Evolutionary conservation across 371 early-diverging fungal genomes (phyloP).

Genomic region (Mucor irregularis): DNA sequence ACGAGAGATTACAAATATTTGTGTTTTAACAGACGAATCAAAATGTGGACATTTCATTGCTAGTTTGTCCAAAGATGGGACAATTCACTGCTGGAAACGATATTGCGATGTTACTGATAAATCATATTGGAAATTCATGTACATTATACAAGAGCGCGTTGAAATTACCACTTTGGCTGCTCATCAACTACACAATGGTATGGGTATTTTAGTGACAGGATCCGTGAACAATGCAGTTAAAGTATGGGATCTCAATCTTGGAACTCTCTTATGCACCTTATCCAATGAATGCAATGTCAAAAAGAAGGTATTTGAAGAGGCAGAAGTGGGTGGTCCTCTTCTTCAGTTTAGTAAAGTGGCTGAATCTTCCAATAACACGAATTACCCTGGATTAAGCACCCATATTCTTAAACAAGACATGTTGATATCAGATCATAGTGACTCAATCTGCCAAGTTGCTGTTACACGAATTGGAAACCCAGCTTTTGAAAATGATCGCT

Average conservation of each 20-base stretch:
- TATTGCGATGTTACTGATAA: neutral
- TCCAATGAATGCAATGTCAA: conserved; percentile 21
- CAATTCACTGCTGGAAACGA: conserved; percentile 37
- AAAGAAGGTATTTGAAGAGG: conserved; percentile 1
- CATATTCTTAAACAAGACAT: neutral
- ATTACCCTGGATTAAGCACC: too few relatives aligned
- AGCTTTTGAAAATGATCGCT: conserved; percentile 25
- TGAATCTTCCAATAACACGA: too few relatives aligned
- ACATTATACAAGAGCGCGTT: conserved; percentile 25
- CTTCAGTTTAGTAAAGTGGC: conserved; percentile 21
- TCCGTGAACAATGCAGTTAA: conserved; percentile 77
- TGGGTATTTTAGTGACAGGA: conserved; percentile 46
- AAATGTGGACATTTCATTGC: conserved; percentile 34
- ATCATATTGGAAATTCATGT: conserved; percentile 28
- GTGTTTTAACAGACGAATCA: conserved; percentile 26
- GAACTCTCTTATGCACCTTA: conserved; percentile 45
- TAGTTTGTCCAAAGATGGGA: conserved; percentile 39
- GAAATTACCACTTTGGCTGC: conserved; percentile 28
- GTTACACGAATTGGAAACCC: conserved; percentile 32
- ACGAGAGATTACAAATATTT: conserved; percentile 23
- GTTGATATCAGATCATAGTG: conserved; percentile 20
- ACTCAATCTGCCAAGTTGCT: conserved; percentile 34
- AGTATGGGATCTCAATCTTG: conserved; percentile 77
- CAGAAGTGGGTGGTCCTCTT: conserved; percentile 16
- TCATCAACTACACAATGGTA: conserved; percentile 36